Percentiles rank a stretch among this genome's conserved stretches.
Evolutionary conservation across 768 basidiomycete species (phyloP).

Genomic region (Tricholomella constricta): DNA sequence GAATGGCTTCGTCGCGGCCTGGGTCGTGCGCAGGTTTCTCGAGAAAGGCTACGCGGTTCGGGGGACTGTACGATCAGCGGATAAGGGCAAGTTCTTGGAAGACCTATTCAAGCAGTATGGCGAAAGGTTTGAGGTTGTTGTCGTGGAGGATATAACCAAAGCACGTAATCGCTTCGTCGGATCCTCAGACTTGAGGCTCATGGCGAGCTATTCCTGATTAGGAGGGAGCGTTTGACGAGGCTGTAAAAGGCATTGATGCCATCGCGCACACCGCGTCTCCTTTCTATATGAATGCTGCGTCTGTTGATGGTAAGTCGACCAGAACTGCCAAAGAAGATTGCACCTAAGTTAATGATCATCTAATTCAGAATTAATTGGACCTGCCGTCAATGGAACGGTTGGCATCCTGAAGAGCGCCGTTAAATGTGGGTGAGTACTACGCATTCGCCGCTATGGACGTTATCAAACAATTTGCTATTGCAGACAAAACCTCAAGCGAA

Average conservation of each 20-base stretch:
- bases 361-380: constrained; percentile 58
- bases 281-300: constrained; percentile 43
- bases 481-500: constrained; percentile 45
- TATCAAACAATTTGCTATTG: background rate
- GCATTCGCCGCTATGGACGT: too few relatives aligned
- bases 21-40: constrained; percentile 30
- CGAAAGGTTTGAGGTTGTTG: constrained; percentile 27
- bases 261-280: constrained; percentile 67
- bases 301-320: constrained; percentile 29
- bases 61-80: constrained; percentile 26
- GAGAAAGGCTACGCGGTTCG: constrained; percentile 30
- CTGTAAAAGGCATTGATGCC: constrained; percentile 66
- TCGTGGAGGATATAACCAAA: constrained; percentile 28
- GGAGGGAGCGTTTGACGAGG: constrained; percentile 69
- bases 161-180: constrained; percentile 1
- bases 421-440: constrained; percentile 38
- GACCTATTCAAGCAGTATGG: constrained; percentile 24
- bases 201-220: constrained; percentile 19
- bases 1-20: constrained; percentile 31
- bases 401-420: constrained; percentile 60
- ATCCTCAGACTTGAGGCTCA: background rate
- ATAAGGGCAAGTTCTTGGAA: constrained; percentile 24
- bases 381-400: constrained; percentile 73
- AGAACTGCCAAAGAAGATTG: background rate
- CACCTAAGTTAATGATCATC: background rate